A percentile compares a stretch with the other conserved stretches of the same genome.
Conservation (phyloP, 768 basidiomycete species). For the Suillus subluteus region DNA sequence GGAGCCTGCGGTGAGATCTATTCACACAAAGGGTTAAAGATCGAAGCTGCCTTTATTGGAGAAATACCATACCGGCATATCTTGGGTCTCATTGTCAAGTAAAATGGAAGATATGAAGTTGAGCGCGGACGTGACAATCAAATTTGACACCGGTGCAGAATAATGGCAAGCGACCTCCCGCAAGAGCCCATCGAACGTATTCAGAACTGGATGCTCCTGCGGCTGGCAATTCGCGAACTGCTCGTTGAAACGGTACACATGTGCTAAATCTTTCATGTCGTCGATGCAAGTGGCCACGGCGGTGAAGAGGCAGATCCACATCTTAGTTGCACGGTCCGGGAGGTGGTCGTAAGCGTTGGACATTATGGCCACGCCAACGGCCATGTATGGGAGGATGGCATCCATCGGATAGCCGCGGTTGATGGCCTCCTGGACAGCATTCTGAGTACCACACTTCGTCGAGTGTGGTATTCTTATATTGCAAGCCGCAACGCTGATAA, state of each 20-base stretch:
- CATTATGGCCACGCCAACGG: slow-evolving; percentile 2
- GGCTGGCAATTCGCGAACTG: slow-evolving; percentile 30
- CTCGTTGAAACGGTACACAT: slow-evolving; percentile 38
- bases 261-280: slow-evolving; percentile 30
- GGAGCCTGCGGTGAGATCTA: slow-evolving; percentile 26
- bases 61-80: slow-evolving; percentile 28
- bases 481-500: slow-evolving; percentile 2
- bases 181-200: slow-evolving; percentile 39
- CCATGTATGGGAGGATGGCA: background rate
- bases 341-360: slow-evolving; percentile 30
- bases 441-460: slow-evolving; percentile 2
- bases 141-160: slow-evolving; percentile 33
- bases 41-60: background rate
- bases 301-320: slow-evolving; percentile 43
- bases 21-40: background rate
- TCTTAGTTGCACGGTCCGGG: slow-evolving; percentile 25
- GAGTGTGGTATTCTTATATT: background rate
- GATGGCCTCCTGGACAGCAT: background rate
- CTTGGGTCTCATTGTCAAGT: slow-evolving; percentile 35
- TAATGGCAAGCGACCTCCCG: slow-evolving; percentile 33
- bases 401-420: slow-evolving; percentile 6
- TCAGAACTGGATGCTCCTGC: slow-evolving; percentile 37
- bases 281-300: slow-evolving; percentile 41
- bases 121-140: slow-evolving; percentile 40
- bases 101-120: slow-evolving; percentile 38